These are phyloP conservation scores for Scleroderma citrinum DNA, from an alignment of 768 basidiomycete species.

Conservation along the genomic window DNA sequence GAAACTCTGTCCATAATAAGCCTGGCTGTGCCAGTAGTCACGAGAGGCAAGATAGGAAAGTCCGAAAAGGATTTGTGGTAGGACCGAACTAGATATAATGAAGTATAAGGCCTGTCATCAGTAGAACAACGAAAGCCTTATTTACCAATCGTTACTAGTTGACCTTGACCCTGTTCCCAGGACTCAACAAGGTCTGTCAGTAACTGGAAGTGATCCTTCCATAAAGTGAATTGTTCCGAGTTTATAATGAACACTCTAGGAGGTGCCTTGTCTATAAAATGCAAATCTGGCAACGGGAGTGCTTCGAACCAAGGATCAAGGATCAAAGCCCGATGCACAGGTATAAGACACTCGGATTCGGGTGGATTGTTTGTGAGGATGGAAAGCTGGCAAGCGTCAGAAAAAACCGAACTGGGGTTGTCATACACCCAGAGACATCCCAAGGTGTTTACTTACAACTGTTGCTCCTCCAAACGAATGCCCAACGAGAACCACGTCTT, in stretches of 20 bases:
- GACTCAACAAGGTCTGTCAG: constrained; percentile 45
- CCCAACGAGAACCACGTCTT: no score
- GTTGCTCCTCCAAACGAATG: no score
- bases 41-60: constrained; percentile 18
- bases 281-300: no score
- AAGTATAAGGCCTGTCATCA: background rate
- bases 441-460: no score
- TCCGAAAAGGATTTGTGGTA: constrained; percentile 27
- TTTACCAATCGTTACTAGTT: constrained; percentile 46
- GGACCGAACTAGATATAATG: constrained; percentile 12
- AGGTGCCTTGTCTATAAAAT: no score
- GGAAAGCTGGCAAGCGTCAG: no score
- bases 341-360: no score
- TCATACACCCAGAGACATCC: no score
- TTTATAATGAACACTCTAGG: constrained; percentile 62
- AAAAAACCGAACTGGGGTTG: no score
- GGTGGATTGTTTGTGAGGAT: no score
- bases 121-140: constrained; percentile 1
- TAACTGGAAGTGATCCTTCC: constrained; percentile 66
- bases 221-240: constrained; percentile 71
- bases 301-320: no score
- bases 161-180: constrained; percentile 46
- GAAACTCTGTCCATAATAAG: constrained; percentile 17
- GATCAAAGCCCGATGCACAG: no score
- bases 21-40: constrained; percentile 14